phyloP scores from a whole-genome alignment of 129 eudicot genomes.

The Artemisia argyi region DNA sequence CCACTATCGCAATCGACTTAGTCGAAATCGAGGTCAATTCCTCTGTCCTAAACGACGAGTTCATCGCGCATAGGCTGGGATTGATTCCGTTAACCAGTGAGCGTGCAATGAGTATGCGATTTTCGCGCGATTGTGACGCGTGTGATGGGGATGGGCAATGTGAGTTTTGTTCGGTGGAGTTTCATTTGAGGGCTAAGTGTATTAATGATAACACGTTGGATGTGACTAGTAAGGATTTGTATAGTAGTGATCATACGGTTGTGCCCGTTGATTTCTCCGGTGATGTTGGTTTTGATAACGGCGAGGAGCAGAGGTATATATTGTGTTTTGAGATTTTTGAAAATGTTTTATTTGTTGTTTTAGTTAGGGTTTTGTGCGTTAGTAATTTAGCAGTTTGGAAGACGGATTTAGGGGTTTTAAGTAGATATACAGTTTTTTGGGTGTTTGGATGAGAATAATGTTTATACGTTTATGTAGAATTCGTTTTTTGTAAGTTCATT shows the following conservation, averaged over 20 bases:
- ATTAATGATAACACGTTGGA: constrained; percentile 77
- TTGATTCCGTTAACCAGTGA: constrained; percentile 86
- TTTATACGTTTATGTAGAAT: too few relatives aligned
- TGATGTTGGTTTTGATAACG: constrained; percentile 40
- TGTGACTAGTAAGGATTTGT: constrained; percentile 86
- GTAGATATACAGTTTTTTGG: too few relatives aligned
- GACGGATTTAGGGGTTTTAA: too few relatives aligned
- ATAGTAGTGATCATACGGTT: constrained; percentile 80
- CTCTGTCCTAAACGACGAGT: constrained; percentile 89
- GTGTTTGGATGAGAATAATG: too few relatives aligned
- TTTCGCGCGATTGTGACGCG: constrained; percentile 96
- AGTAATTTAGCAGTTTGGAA: too few relatives aligned
- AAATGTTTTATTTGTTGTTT: too few relatives aligned
- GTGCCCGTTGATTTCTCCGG: constrained; percentile 79
- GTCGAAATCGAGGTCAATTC: constrained; percentile 98
- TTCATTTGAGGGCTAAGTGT: constrained; percentile 82
- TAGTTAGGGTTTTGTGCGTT: too few relatives aligned
- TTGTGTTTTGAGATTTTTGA: not conserved
- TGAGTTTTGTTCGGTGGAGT: constrained; percentile 98
- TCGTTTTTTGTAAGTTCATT: too few relatives aligned
- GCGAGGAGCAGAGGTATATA: constrained; percentile 59
- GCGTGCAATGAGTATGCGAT: constrained; percentile 96
- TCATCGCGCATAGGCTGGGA: constrained; percentile 90
- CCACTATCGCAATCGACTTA: constrained; percentile 86
- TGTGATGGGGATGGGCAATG: constrained; percentile 99